A percentile compares a stretch with the other conserved stretches of the same genome.
These are phyloP conservation scores for Heteromeles arbutifolia DNA, from an alignment of 306 rosid species.

Conservation along the genomic window DNA sequence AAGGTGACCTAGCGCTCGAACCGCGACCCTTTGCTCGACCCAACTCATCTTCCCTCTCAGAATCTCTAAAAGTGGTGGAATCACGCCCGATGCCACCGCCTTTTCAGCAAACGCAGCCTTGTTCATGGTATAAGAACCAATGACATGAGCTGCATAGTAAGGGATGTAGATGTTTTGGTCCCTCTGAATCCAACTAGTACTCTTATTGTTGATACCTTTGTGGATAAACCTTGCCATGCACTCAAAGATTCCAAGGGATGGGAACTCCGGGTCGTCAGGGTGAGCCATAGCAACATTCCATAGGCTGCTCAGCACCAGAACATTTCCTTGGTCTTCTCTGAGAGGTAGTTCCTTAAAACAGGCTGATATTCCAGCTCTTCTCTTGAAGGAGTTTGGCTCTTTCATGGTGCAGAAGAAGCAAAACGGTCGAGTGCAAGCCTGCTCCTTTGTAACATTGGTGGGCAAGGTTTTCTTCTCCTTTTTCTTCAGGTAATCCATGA, in stretches of 20 bases:
- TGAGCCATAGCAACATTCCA: slow-evolving; percentile 73
- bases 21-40: slow-evolving; percentile 76
- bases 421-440: slow-evolving; percentile 22
- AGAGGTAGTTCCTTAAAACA: slow-evolving; percentile 44
- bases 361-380: slow-evolving; percentile 28
- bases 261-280: slow-evolving; percentile 60
- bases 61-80: slow-evolving; percentile 59
- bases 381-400: slow-evolving; percentile 35
- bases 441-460: slow-evolving; percentile 7
- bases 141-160: slow-evolving; percentile 77
- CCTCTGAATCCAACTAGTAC: slow-evolving; percentile 41
- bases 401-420: slow-evolving; percentile 76
- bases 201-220: slow-evolving; percentile 29
- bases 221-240: slow-evolving; percentile 69
- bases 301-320: slow-evolving; percentile 51
- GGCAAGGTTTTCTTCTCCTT: slow-evolving; percentile 16
- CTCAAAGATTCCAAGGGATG: slow-evolving; percentile 63
- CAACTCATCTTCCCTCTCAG: slow-evolving; percentile 54
- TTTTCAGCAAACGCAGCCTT: slow-evolving; percentile 47
- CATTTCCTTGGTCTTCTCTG: slow-evolving; percentile 35
- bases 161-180: slow-evolving; percentile 71
- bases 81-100: slow-evolving; percentile 59
- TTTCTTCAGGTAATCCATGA: slow-evolving; percentile 32
- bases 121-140: slow-evolving; percentile 82
- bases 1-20: slow-evolving; percentile 71